Base-by-base conservation (phyloP, 257 asterid genomes). In the Capsicum chinense region DNA sequence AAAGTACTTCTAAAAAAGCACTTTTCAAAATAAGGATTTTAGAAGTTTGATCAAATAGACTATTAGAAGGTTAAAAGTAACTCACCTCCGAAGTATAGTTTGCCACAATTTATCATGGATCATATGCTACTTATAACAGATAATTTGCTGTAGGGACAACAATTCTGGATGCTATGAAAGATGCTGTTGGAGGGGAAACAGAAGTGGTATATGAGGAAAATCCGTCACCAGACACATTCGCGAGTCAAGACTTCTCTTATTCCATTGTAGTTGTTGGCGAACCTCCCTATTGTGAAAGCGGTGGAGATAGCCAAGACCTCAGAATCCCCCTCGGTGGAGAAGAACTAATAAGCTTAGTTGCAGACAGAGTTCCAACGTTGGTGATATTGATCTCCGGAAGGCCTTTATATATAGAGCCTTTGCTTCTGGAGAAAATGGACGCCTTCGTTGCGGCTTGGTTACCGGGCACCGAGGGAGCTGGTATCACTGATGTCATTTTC, bases 391-490 rank as follows among this genome's bases (percentile, higher is more conserved):
- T 94, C 47, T 89, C 94, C 14, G 99, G 99, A 35, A 89, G 99
- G 87, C 99, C 98, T 82, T 71, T 95, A 89, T 90, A 89, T 56
- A 44, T 95, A 63, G 97, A 92, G 86, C 91, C 96, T 60, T 50
- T 56, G 13, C 88, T 92, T 74, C 64, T 92, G 80, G 94, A 91
- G 80, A 94, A 92, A 83, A 81, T 92, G 0, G 97, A 93, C 0
- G 95, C 90, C 5, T 79, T 95, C 0, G 90, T 93, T 11, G 94
- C 89, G 80, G 99, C 97, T 54, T 95, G 99, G 99, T 64, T 95
- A 85, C 99, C 98, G 1, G 99, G 99, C 59, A 89, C 93, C 2
- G 97, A 95, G 87, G 98, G 98, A 37, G 83, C 84, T 15, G 99
- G 99, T 82, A 92, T 95, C 44, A 86, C 97, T 9, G 99, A 94